Evolutionary conservation across 2,329 filamentous ascomycete genomes (phyloP), one percentile per base, ranked within the genome.

Genomic region (Colletotrichum sp.): DNA sequence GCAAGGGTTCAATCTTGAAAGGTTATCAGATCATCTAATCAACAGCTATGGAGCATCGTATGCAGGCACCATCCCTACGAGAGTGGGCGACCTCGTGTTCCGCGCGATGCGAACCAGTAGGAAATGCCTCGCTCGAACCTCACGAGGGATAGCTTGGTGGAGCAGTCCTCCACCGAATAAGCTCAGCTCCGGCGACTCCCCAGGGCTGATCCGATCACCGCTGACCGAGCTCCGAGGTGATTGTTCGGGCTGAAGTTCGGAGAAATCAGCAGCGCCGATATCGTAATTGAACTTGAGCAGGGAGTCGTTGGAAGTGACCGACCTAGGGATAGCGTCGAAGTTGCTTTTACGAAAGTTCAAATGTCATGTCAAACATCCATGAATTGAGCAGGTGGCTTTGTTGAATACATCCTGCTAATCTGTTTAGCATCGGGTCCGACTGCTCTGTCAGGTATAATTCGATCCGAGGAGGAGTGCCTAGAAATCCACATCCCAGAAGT

Each of bases 11-110:
- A 32, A 36, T 27, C 16, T 18, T 12, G 18, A 52, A 66, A 67
- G 39, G 34, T 67, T 71, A 75, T 75, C 72, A 75, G 72, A 66
- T 64, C 62, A 75, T 71, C 72, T 71, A 75, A 71, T 75, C 55
- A 66, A 66, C 78, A 77, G 1, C 28, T 58, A 62, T 58, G 69
- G 69, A 48, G 61, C 61, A 8, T 13, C 12, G 16, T 7, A 66
- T 30, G 60, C 48, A 71, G 48, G 32, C 48, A 66, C 43, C 28
- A 34, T 56, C 28, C 25, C 25, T 48, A n/a, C 12, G 12, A 25
- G 15, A 52, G 64, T 52, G 39, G 39, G 18, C 7, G 22, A 66
- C 25, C 48, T 66, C 39, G 64, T 66, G 36, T 66, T 61, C 58
- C 58, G 58, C 58, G 58, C 39, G 30, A 30, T 66, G 64, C 39